These are phyloP conservation scores for Cercospora sesami DNA, from an alignment of 2,329 filamentous ascomycete genomes.

Conservation along the genomic window DNA sequence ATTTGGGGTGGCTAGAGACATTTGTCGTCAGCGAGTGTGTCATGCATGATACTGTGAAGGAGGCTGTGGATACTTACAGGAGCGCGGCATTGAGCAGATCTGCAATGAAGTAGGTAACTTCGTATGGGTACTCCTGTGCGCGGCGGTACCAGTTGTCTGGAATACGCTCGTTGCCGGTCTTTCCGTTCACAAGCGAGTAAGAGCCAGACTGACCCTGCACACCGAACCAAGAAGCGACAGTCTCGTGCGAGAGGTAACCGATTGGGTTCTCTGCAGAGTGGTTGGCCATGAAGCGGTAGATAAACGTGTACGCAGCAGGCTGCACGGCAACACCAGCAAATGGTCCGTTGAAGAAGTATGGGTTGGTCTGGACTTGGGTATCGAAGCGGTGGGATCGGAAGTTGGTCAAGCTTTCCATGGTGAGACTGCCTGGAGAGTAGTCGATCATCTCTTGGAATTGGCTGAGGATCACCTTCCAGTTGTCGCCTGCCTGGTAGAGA, in stretches of 20 bases:
- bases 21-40: background rate
- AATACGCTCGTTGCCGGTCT: slow-evolving; percentile 31
- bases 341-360: slow-evolving; percentile 38
- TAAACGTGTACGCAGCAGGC: slow-evolving; percentile 34
- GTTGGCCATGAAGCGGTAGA: slow-evolving; percentile 40
- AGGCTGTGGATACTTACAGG: background rate
- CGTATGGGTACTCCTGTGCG: slow-evolving; percentile 35
- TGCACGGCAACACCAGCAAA: slow-evolving; percentile 36
- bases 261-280: slow-evolving; percentile 28
- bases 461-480: slow-evolving; percentile 29
- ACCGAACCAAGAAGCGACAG: slow-evolving; percentile 31
- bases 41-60: background rate
- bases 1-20: slow-evolving; percentile 35
- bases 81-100: slow-evolving; percentile 27
- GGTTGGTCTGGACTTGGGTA: slow-evolving; percentile 18
- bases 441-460: slow-evolving; percentile 38
- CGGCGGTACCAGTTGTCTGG: slow-evolving; percentile 38
- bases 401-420: slow-evolving; percentile 20
- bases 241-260: slow-evolving; percentile 27
- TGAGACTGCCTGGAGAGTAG: slow-evolving; percentile 25
- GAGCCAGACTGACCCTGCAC: slow-evolving; percentile 27
- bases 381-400: slow-evolving; percentile 30
- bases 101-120: slow-evolving; percentile 35
- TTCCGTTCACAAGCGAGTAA: slow-evolving; percentile 19
- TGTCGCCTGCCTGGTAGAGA: slow-evolving; percentile 35